phyloP scores from a whole-genome alignment of 2,329 filamentous ascomycete genomes.

The Periconia sp. region DNA sequence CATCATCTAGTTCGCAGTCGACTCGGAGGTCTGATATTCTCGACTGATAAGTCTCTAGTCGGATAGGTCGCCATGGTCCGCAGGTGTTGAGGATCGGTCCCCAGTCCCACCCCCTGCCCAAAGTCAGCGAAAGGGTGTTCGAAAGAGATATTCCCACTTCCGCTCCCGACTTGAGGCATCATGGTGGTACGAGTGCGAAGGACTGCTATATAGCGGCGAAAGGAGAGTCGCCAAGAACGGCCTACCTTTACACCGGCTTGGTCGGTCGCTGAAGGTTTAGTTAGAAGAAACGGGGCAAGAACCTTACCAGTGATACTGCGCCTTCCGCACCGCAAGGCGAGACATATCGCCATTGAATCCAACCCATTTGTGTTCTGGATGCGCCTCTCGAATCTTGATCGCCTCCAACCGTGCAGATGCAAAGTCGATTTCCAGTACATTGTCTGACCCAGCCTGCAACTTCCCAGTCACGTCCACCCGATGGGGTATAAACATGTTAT shows the following conservation, averaged over 20 bases:
- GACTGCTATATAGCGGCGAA: too few relatives aligned
- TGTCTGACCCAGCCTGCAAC: constrained; percentile 46
- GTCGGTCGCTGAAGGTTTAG: too few relatives aligned
- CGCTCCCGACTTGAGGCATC: too few relatives aligned
- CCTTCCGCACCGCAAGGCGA: constrained; percentile 59
- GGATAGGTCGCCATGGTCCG: constrained; percentile 71
- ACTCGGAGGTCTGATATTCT: constrained; percentile 70
- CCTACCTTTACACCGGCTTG: too few relatives aligned
- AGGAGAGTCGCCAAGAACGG: too few relatives aligned
- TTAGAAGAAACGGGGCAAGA: too few relatives aligned
- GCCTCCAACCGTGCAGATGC: constrained; percentile 61
- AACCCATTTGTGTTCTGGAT: constrained; percentile 63
- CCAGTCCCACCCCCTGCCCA: constrained; percentile 55
- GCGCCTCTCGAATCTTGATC: constrained; percentile 58
- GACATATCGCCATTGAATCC: constrained; percentile 60
- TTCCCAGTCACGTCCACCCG: constrained; percentile 58
- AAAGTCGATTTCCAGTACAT: constrained; percentile 63
- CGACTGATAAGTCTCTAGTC: constrained; percentile 72
- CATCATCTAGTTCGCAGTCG: constrained; percentile 65
- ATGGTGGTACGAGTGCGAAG: too few relatives aligned
- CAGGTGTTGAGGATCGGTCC: constrained; percentile 56
- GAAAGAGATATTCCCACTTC: too few relatives aligned
- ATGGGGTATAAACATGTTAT: constrained; percentile 70
- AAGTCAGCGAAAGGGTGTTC: constrained; percentile 22
- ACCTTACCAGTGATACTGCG: constrained; percentile 55